Evolutionary conservation across 169 alveolate genomes (phyloP).

Genomic region (Plasmodium vinckei): DNA sequence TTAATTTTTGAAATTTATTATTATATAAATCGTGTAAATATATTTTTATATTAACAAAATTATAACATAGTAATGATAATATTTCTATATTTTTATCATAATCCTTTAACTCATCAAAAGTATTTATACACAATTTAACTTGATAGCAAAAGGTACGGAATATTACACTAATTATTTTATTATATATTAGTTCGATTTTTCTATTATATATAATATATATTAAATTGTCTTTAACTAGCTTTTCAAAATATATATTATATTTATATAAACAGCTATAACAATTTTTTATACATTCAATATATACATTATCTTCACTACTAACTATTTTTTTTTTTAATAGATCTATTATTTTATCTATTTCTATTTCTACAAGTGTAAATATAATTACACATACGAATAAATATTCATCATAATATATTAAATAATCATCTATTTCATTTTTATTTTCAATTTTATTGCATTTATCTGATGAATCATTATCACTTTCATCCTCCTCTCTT

Average conservation of each 20-base stretch:
- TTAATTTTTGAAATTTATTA: constrained; percentile 18
- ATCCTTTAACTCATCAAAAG: constrained; percentile 54
- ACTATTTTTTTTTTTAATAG: constrained; percentile 24
- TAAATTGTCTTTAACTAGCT: constrained; percentile 18
- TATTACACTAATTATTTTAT: constrained; percentile 24
- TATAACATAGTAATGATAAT: constrained; percentile 47
- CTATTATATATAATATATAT: constrained; percentile 70
- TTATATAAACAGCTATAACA: constrained; percentile 30
- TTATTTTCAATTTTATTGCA: neutral
- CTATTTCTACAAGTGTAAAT: constrained; percentile 27
- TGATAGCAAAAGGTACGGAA: constrained; percentile 17
- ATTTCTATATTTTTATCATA: constrained; percentile 71
- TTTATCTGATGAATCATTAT: neutral
- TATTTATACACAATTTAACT: constrained; percentile 11
- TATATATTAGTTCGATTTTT: constrained; percentile 46
- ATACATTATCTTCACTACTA: constrained; percentile 59
- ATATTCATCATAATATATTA: constrained; percentile 52
- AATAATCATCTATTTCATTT: constrained; percentile 9
- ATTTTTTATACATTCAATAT: constrained; percentile 63
- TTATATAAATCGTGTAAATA: constrained; percentile 28
- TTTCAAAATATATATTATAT: constrained; percentile 53
- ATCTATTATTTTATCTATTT: constrained; percentile 28
- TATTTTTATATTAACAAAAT: constrained; percentile 46
- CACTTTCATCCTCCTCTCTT: neutral
- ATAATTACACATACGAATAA: constrained; percentile 25